Percentiles rank a stretch among this genome's conserved stretches.
Evolutionary conservation across 208 protist genomes (phyloP).

Genomic region (Leishmania gerbilli): DNA sequence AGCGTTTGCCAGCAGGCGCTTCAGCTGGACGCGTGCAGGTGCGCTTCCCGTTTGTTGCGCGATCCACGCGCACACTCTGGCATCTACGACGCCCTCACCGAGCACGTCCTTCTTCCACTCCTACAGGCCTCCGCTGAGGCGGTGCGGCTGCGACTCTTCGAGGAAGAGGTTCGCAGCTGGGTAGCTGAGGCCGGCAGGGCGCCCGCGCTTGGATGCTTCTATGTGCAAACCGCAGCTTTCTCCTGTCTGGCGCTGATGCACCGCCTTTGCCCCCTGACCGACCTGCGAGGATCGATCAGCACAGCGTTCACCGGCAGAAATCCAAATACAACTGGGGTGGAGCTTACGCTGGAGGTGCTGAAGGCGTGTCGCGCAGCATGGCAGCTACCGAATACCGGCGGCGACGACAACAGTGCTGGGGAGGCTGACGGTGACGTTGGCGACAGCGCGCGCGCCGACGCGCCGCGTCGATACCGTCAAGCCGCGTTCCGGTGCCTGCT

Average conservation of each 20-base stretch:
- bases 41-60: neutral
- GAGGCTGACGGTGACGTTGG: neutral
- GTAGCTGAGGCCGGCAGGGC: conserved; percentile 20
- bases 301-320: conserved; percentile 31
- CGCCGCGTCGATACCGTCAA: conserved; percentile 18
- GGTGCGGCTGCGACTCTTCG: conserved; percentile 36
- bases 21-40: conserved; percentile 28
- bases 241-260: conserved; percentile 79
- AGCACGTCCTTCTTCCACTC: conserved; percentile 43
- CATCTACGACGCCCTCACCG: conserved; percentile 43
- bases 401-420: neutral
- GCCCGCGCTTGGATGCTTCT: neutral
- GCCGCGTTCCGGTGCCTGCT: conserved; percentile 14
- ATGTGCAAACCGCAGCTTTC: conserved; percentile 59
- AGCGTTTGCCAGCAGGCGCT: neutral
- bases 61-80: conserved; percentile 8
- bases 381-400: neutral
- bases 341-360: conserved; percentile 82
- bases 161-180: conserved; percentile 35
- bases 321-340: conserved; percentile 56
- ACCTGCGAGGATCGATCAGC: conserved; percentile 59
- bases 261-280: conserved; percentile 22
- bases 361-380: conserved; percentile 44
- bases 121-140: conserved; percentile 26
- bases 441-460: conserved; percentile 11